phyloP scores from a whole-genome alignment of 495 filamentous ascomycete species.

The Penicillium malachiteum region DNA sequence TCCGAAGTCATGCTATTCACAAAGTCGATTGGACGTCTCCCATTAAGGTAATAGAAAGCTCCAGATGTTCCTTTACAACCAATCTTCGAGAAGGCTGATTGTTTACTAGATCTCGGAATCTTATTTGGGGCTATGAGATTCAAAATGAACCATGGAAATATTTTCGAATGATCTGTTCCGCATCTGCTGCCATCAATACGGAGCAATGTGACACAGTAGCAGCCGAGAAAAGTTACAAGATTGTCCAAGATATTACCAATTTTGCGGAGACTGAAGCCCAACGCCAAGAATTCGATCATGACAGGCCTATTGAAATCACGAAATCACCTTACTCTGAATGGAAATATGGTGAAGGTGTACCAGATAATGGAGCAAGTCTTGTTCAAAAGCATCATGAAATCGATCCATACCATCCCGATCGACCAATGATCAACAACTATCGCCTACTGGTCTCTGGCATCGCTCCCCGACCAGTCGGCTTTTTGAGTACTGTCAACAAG shows the following conservation, averaged over 20 bases:
- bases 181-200: no score
- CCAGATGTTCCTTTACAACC: no score
- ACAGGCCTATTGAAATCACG: slow-evolving; percentile 56
- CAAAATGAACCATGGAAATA: no score
- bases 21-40: no score
- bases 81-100: no score
- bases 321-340: slow-evolving; percentile 70
- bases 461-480: slow-evolving; percentile 72
- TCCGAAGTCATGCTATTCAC: no score
- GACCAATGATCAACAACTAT: slow-evolving; percentile 73
- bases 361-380: slow-evolving; percentile 47
- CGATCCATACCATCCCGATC: slow-evolving; percentile 69
- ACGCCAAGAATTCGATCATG: slow-evolving; percentile 58
- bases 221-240: slow-evolving; percentile 26
- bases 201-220: not conserved
- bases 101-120: no score
- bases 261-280: slow-evolving; percentile 69
- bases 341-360: slow-evolving; percentile 70
- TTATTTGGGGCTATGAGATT: no score
- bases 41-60: no score
- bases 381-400: slow-evolving; percentile 64
- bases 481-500: slow-evolving; percentile 51
- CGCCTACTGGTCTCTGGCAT: slow-evolving; percentile 83
- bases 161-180: no score
- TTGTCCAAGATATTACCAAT: slow-evolving; percentile 41